A percentile compares a stretch with the other conserved stretches of the same genome.
Evolutionary conservation across 176 grass and related monocot genomes (phyloP).

Genomic region (Bolboschoenus planiculmis): DNA sequence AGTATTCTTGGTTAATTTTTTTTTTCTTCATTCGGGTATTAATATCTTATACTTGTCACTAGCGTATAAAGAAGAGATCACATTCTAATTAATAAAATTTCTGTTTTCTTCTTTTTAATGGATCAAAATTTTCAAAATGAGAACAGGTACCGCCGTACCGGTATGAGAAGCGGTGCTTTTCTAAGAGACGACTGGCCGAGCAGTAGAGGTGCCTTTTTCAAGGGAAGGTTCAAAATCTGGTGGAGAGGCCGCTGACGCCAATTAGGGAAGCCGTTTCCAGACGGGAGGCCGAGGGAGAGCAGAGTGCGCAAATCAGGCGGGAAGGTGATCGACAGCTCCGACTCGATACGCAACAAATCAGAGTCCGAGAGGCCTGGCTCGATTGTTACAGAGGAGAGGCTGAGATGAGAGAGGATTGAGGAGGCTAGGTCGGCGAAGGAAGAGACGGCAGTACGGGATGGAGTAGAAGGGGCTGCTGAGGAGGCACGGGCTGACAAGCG

Average conservation of each 20-base stretch:
- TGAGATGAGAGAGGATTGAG: slow-evolving; percentile 45
- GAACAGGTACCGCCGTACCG: background rate
- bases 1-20: background rate
- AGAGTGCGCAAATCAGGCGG: slow-evolving; percentile 58
- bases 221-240: background rate
- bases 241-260: slow-evolving; percentile 27
- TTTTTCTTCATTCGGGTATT: background rate
- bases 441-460: slow-evolving; percentile 5
- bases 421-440: slow-evolving; percentile 31
- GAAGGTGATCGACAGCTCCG: slow-evolving; percentile 45
- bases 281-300: slow-evolving; percentile 50
- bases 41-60: background rate
- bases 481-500: slow-evolving; percentile 62
- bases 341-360: slow-evolving; percentile 48
- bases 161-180: slow-evolving; percentile 30
- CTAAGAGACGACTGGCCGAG: background rate
- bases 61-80: background rate
- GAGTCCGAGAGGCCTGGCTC: slow-evolving; percentile 51
- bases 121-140: background rate
- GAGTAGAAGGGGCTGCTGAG: slow-evolving; percentile 29
- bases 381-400: slow-evolving; percentile 28
- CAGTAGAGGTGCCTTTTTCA: background rate
- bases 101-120: background rate
- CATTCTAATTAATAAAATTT: background rate
- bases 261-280: slow-evolving; percentile 43